Evolutionary conservation across 768 basidiomycete genomes (phyloP).

Genomic region (Dentipellis sp.): DNA sequence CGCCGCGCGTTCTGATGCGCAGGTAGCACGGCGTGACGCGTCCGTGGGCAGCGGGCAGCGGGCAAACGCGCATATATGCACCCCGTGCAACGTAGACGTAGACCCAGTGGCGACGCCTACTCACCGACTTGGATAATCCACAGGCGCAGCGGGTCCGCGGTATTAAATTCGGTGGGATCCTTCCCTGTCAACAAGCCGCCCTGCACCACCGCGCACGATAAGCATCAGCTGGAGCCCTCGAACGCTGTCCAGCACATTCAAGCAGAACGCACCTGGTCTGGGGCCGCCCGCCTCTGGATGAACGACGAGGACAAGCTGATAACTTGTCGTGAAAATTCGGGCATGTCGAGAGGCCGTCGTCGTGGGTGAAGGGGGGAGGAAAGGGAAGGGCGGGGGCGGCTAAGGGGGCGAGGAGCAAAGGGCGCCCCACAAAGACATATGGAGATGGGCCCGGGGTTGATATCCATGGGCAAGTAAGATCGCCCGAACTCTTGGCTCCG

Average conservation of each 20-base stretch:
- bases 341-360: conserved; percentile 1
- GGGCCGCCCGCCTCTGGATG: conserved; percentile 3
- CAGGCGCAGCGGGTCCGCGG: conserved; percentile 59
- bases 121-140: conserved; percentile 76
- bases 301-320: background rate
- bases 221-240: background rate
- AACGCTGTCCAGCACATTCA: background rate
- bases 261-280: conserved; percentile 10
- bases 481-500: no score
- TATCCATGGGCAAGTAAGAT: no score
- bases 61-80: no score
- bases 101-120: conserved; percentile 13
- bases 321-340: conserved; percentile 2
- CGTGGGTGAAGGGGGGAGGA: background rate
- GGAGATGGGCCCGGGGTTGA: no score
- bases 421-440: no score
- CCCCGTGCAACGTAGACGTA: background rate
- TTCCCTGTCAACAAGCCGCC: conserved; percentile 70
- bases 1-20: no score
- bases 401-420: background rate
- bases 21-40: background rate
- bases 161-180: conserved; percentile 60
- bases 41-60: background rate
- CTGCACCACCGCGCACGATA: conserved; percentile 23
- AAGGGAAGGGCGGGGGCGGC: background rate